A percentile compares a stretch with the other conserved stretches of the same genome.
Evolutionary conservation across 2,329 filamentous ascomycete species (phyloP).

Genomic region (Aspergillus ruber): DNA sequence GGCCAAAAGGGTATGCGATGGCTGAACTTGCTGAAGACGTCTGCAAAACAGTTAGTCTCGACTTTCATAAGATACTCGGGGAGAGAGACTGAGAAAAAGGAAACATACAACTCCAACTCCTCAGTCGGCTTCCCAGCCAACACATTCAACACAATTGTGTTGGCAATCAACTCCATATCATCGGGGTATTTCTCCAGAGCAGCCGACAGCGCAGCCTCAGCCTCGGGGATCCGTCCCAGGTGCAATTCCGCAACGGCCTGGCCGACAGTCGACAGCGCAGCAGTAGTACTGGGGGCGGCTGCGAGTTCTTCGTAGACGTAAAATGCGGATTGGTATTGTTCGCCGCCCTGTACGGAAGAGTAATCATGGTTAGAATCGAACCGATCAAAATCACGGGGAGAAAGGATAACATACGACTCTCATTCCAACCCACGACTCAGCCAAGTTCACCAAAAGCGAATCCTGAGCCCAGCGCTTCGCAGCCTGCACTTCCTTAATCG

Average conservation of each 20-base stretch:
- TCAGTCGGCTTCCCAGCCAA: slow-evolving; percentile 65
- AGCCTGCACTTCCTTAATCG: slow-evolving; percentile 77
- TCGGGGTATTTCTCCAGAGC: slow-evolving; percentile 67
- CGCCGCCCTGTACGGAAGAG: slow-evolving; percentile 60
- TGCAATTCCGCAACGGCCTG: slow-evolving; percentile 91
- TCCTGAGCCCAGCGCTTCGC: slow-evolving; percentile 94
- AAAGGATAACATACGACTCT: slow-evolving; percentile 58
- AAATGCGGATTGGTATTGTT: slow-evolving; percentile 93
- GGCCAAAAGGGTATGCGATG: slow-evolving; percentile 62
- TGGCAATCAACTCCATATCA: slow-evolving; percentile 71
- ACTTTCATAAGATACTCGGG: background rate
- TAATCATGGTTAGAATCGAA: background rate
- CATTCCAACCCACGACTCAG: slow-evolving; percentile 90
- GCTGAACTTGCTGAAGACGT: slow-evolving; percentile 47
- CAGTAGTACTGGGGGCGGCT: slow-evolving; percentile 73
- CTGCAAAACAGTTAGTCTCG: slow-evolving; percentile 20
- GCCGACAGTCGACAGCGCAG: slow-evolving; percentile 67
- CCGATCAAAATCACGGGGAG: background rate
- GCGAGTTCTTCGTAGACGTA: slow-evolving; percentile 97
- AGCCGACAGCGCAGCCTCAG: slow-evolving; percentile 76
- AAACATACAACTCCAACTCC: slow-evolving; percentile 57
- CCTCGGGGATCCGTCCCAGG: slow-evolving; percentile 80
- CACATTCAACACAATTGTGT: slow-evolving; percentile 71
- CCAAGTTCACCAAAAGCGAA: slow-evolving; percentile 84
- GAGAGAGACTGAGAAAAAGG: background rate